A percentile compares a stretch with the other conserved stretches of the same genome.
phyloP scores from a whole-genome alignment of 352 stramenopile species.

The Globisporangium parvum region DNA sequence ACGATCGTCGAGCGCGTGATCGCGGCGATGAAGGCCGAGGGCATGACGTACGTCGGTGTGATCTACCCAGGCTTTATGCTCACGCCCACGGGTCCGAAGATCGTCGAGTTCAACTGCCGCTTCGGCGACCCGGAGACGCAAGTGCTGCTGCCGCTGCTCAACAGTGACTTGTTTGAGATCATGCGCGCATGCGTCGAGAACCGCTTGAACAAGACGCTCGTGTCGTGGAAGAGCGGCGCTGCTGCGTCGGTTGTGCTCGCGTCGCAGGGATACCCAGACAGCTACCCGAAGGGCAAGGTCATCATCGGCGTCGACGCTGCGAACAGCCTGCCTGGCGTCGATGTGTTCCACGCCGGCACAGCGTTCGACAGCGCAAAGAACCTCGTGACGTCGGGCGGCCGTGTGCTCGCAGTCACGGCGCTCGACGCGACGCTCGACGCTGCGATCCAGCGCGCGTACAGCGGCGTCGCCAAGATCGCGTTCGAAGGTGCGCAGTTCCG shows the following conservation, averaged over 20 bases:
- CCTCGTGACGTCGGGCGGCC: conserved; percentile 92
- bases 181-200: conserved; percentile 95
- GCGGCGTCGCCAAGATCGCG: conserved; percentile 78
- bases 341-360: conserved; percentile 99
- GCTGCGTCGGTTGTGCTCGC: conserved; percentile 96
- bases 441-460: conserved; percentile 92
- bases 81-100: conserved; percentile 84
- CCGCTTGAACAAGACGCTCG: conserved; percentile 81
- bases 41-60: conserved; percentile 97
- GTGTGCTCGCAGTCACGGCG: conserved; percentile 96
- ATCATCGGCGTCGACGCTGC: conserved; percentile 92
- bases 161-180: conserved; percentile 98
- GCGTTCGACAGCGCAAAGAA: conserved; percentile 46
- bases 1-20: conserved; percentile 75
- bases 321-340: conserved; percentile 80
- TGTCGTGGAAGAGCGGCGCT: conserved; percentile 86
- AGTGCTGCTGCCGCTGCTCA: conserved; percentile 95
- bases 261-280: conserved; percentile 96
- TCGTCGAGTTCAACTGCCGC: conserved; percentile 99
- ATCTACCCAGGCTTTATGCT: conserved; percentile 99
- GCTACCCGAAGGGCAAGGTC: conserved; percentile 96
- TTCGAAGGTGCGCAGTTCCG: conserved; percentile 94
- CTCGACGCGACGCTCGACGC: conserved; percentile 85
- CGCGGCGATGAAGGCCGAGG: conserved; percentile 87
- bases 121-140: conserved; percentile 99